Base-by-base conservation (phyloP, 768 basidiomycete species). In the Phallus indusiatus region DNA sequence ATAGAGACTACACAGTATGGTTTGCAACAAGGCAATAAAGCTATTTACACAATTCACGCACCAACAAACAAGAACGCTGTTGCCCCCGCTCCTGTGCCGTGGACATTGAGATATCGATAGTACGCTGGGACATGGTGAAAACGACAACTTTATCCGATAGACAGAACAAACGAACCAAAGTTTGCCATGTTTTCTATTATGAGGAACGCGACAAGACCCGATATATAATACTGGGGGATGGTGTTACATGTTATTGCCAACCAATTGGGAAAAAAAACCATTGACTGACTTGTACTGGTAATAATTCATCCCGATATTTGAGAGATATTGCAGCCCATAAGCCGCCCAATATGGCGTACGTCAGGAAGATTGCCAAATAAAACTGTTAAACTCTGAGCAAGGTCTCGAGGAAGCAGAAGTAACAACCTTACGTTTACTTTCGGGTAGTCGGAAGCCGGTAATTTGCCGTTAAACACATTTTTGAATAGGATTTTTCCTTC, bases 171-270 rank as follows among this genome's bases (percentile, higher is more conserved):
- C 42, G 42, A n/a, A 86, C 90, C 87, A 84, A 87, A 94, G 67
- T 88, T 89, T 7, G 90, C 90, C 17, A 95, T 75, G 90, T 96
- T 97, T 70, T 99, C 96, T 63, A 97, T 82, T 54, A 95, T 78
- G 60, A 98, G 76, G 68, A 97, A 83, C 21, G 80, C 85, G 54
- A 95, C 80, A 20, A 94, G 83, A 55, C 88, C 85, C 14, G 95
- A 92, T 46, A 99, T 78, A 74, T 98, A 99, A 70, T 92, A 85
- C 88, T 97, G 60, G 3, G 46, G 37, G n/a, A n/a, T n/a, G n/a
- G n/a, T n/a, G 14, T 34, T 14, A 51, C 28, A 53, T 11, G 7
- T 20, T 56, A 22, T 14, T 20, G 8, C 21, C 47, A 0, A 54
- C 17, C 22, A 56, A 34, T n/a, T 5, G 6, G 24, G 17, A 14